These are phyloP conservation scores for Entomortierella beljakovae DNA, from an alignment of 192 early-diverging fungal genomes.

Conservation along the genomic window DNA sequence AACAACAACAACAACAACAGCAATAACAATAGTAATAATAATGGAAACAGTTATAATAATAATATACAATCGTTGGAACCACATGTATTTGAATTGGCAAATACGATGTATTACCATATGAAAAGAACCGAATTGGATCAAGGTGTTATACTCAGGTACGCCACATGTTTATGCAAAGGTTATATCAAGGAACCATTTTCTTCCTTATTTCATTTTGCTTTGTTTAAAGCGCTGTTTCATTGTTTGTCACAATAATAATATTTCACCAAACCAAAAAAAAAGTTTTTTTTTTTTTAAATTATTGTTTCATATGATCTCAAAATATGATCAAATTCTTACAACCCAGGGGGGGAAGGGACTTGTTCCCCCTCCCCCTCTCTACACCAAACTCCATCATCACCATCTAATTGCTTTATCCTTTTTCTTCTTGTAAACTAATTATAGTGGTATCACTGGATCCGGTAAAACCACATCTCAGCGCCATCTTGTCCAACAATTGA, in stretches of 20 bases:
- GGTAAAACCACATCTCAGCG: slow-evolving; percentile 86
- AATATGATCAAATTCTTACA: too few relatives aligned
- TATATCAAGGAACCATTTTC: not conserved
- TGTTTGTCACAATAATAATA: too few relatives aligned
- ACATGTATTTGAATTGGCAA: slow-evolving; percentile 77
- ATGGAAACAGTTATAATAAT: not conserved
- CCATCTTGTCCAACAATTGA: slow-evolving; percentile 80
- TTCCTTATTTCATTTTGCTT: not conserved
- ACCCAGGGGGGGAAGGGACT: too few relatives aligned
- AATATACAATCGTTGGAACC: slow-evolving; percentile 55
- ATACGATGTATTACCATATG: slow-evolving; percentile 77
- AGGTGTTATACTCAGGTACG: slow-evolving; percentile 72
- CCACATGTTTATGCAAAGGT: not conserved
- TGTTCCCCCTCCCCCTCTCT: not conserved
- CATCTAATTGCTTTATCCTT: not conserved
- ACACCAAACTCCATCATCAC: not conserved
- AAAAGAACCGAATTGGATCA: slow-evolving; percentile 74
- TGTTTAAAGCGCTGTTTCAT: not conserved
- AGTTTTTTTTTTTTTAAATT: too few relatives aligned
- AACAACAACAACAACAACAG: slow-evolving; percentile 4
- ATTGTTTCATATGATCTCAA: too few relatives aligned
- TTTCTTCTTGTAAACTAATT: not conserved
- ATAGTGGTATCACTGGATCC: slow-evolving; percentile 84
- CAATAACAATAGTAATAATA: slow-evolving; percentile 20
- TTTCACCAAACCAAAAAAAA: too few relatives aligned